Conservation (phyloP, 495 filamentous ascomycete species). For the Hyphodiscus hymeniophilus region DNA sequence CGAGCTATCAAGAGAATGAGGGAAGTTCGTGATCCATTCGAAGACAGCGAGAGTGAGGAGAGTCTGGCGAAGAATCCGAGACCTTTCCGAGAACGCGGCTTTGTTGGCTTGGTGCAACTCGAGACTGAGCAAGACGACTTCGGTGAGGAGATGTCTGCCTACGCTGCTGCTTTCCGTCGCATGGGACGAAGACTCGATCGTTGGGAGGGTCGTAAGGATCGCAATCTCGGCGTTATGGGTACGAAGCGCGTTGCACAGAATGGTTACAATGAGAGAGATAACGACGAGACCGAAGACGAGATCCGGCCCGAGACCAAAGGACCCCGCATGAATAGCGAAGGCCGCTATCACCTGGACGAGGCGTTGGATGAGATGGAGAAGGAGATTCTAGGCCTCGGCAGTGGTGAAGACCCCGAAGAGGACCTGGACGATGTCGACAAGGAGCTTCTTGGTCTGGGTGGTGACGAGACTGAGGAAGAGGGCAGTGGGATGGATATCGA, state of each 20-base stretch:
- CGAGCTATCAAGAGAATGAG: conserved; percentile 62
- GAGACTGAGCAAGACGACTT: conserved; percentile 63
- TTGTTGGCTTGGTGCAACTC: conserved; percentile 61
- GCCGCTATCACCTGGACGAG: conserved; percentile 34
- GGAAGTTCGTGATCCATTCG: conserved; percentile 60
- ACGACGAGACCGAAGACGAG: conserved; percentile 27
- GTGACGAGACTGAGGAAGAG: conserved; percentile 34
- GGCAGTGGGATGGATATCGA: conserved; percentile 19
- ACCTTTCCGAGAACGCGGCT: conserved; percentile 46
- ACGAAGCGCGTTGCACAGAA: conserved; percentile 28
- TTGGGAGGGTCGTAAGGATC: conserved; percentile 53
- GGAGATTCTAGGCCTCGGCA: conserved; percentile 37
- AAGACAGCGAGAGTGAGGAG: conserved; percentile 72
- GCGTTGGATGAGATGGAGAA: conserved; percentile 42
- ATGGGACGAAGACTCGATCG: conserved; percentile 52
- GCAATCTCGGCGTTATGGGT: conserved; percentile 35
- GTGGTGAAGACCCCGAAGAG: conserved; percentile 36
- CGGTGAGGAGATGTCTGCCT: conserved; percentile 69
- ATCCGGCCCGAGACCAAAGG: neutral
- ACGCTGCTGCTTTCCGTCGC: conserved; percentile 62
- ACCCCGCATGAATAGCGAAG: conserved; percentile 15
- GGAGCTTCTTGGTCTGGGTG: conserved; percentile 37
- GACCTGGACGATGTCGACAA: conserved; percentile 47
- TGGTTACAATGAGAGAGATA: conserved; percentile 13
- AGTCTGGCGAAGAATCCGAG: conserved; percentile 24